These are phyloP conservation scores for Leishmania mexicana DNA, from an alignment of 208 protist species.

Conservation along the genomic window DNA sequence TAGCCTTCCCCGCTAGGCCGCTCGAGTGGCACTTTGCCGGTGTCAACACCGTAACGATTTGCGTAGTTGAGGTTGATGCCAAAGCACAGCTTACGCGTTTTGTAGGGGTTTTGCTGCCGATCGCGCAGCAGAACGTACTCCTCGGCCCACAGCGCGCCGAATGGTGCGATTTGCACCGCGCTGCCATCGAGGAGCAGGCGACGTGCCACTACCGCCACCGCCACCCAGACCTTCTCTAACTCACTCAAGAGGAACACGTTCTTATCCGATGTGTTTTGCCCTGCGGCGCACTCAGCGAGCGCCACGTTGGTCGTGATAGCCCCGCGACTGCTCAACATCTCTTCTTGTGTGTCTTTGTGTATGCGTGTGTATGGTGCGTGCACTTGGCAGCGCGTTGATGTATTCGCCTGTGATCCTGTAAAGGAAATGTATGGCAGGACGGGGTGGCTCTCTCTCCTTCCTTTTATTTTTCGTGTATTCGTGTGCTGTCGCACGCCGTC, in stretches of 20 bases:
- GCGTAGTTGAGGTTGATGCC: constrained; percentile 50
- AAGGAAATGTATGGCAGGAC: background rate
- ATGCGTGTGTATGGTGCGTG: constrained; percentile 1
- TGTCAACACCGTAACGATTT: constrained; percentile 53
- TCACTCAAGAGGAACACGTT: constrained; percentile 86
- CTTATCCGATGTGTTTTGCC: constrained; percentile 51
- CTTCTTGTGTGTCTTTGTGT: background rate
- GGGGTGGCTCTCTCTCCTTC: background rate
- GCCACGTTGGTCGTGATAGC: constrained; percentile 74
- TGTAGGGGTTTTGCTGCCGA: constrained; percentile 37
- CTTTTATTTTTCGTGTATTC: background rate
- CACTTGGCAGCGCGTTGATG: background rate
- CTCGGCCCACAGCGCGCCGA: constrained; percentile 71
- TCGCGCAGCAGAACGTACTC: constrained; percentile 47
- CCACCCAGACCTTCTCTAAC: constrained; percentile 81
- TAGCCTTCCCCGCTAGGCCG: constrained; percentile 23
- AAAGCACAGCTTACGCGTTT: constrained; percentile 44
- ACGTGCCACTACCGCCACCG: constrained; percentile 60
- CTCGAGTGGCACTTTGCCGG: constrained; percentile 39
- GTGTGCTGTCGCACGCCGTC: background rate
- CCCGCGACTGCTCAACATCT: constrained; percentile 76
- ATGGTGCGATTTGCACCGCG: constrained; percentile 62
- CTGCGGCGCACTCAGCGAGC: constrained; percentile 83
- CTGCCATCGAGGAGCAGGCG: constrained; percentile 59
- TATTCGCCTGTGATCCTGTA: background rate